Percentiles rank a stretch among this genome's conserved stretches.
phyloP scores from a whole-genome alignment of 306 rosid genomes.

The Urtica urens region DNA sequence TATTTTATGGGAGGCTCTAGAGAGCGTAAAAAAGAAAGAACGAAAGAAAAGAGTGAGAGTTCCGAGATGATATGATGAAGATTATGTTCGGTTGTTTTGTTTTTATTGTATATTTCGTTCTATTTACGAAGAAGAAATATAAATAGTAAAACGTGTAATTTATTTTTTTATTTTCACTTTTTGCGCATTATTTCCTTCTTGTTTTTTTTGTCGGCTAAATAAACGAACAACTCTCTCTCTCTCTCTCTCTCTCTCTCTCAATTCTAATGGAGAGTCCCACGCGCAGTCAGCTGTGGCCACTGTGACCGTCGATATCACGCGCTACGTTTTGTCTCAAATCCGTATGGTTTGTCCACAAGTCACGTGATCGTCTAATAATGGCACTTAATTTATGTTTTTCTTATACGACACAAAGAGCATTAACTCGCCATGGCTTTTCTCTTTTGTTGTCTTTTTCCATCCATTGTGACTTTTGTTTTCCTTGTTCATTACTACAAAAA shows the following conservation, averaged over 20 bases:
- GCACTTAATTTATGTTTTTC: background rate
- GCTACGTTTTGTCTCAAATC: background rate
- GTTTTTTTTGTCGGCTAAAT: background rate
- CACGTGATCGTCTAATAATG: slow-evolving; percentile 8
- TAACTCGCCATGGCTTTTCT: background rate
- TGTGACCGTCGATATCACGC: background rate
- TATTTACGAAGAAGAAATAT: background rate
- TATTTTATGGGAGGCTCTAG: background rate
- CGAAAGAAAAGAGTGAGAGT: slow-evolving; percentile 3
- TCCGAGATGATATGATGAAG: slow-evolving; percentile 18
- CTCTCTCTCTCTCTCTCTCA: too few species aligned
- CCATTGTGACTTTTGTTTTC: too few species aligned
- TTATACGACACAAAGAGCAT: background rate
- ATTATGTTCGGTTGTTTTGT: slow-evolving; percentile 2
- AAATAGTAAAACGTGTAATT: background rate
- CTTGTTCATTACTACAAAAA: too few species aligned
- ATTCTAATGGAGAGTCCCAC: too few species aligned
- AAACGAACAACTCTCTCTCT: background rate
- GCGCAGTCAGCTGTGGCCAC: too few species aligned
- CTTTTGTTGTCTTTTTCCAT: background rate
- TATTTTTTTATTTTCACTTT: too few species aligned
- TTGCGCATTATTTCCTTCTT: too few species aligned
- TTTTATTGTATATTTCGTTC: background rate
- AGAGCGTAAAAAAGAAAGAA: slow-evolving; percentile 3
- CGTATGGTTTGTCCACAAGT: background rate